Conservation (phyloP, 441 rosid genomes). For the Pelargonium australe region DNA sequence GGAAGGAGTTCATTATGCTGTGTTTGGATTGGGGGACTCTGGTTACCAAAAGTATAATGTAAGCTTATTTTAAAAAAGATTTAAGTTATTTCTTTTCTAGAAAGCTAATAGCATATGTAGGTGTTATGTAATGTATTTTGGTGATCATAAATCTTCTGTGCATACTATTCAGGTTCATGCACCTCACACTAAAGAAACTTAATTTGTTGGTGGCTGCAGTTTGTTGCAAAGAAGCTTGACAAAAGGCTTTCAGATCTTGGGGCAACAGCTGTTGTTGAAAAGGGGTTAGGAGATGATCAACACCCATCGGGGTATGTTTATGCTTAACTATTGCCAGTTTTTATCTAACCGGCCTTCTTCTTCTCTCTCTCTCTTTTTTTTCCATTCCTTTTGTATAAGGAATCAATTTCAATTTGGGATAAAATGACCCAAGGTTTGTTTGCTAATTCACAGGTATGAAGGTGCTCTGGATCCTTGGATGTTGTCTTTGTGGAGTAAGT, state of each 20-base stretch:
- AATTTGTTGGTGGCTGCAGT: constrained; percentile 43
- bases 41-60: constrained; percentile 92
- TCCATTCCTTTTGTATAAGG: not conserved
- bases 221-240: constrained; percentile 94
- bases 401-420: constrained; percentile 3
- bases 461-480: constrained; percentile 94
- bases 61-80: constrained; percentile 20
- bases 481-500: constrained; percentile 64
- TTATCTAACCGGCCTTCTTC: no score
- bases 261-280: constrained; percentile 55
- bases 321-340: constrained; percentile 1
- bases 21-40: constrained; percentile 91
- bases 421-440: constrained; percentile 7
- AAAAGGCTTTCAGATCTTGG: constrained; percentile 85
- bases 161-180: no score
- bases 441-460: constrained; percentile 56
- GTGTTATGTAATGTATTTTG: constrained; percentile 8
- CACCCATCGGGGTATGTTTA: constrained; percentile 88
- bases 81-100: not conserved
- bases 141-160: not conserved
- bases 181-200: constrained; percentile 3
- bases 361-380: not conserved
- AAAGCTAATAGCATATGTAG: not conserved
- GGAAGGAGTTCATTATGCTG: constrained; percentile 58
- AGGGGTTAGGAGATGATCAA: constrained; percentile 94